Evolutionary conservation across 2,329 filamentous ascomycete genomes (phyloP).

Genomic region (Cryphonectria carpinicola): DNA sequence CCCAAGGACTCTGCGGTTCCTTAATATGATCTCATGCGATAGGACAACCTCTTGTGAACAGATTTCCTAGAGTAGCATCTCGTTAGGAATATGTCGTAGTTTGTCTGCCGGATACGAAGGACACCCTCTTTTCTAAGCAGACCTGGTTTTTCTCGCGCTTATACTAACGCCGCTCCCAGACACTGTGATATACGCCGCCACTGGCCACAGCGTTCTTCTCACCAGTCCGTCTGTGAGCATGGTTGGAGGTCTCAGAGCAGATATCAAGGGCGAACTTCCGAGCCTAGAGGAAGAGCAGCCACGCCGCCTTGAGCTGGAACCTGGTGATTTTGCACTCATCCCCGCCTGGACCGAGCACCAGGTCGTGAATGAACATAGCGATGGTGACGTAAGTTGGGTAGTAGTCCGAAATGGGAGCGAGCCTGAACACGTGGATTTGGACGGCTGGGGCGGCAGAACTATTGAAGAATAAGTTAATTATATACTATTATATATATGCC

Average conservation of each 20-base stretch:
- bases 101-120: background rate
- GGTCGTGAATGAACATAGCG: constrained; percentile 63
- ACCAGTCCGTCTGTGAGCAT: constrained; percentile 48
- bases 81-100: background rate
- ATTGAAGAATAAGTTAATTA: constrained; percentile 3
- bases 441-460: constrained; percentile 59
- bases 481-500: background rate
- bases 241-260: constrained; percentile 25
- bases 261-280: constrained; percentile 22
- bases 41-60: background rate
- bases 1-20: background rate
- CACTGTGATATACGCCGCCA: constrained; percentile 68
- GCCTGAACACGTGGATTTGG: constrained; percentile 65
- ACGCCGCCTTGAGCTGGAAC: constrained; percentile 58
- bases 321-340: constrained; percentile 72
- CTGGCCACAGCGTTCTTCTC: constrained; percentile 64
- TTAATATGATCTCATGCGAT: background rate
- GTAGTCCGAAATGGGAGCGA: constrained; percentile 64
- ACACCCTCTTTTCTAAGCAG: background rate
- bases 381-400: constrained; percentile 63
- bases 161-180: constrained; percentile 46
- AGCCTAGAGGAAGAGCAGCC: constrained; percentile 49
- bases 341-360: constrained; percentile 74
- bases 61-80: background rate
- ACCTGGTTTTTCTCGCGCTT: constrained; percentile 6